These are phyloP conservation scores for Pseudocercospora fuligena DNA, from an alignment of 2,329 filamentous ascomycete genomes.

Conservation along the genomic window DNA sequence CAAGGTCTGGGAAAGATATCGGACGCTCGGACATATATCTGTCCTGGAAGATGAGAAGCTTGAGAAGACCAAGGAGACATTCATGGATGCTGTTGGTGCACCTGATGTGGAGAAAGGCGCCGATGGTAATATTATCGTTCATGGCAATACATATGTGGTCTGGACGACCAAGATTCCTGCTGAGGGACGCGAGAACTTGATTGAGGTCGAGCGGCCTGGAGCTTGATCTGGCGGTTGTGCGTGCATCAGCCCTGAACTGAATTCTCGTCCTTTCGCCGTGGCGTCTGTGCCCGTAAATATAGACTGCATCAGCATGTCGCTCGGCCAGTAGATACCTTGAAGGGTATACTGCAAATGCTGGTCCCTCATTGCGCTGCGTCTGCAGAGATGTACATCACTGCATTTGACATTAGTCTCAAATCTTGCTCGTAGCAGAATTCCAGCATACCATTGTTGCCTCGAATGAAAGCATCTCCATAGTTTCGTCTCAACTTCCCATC, in stretches of 20 bases:
- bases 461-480: constrained; percentile 93
- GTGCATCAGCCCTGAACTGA: not conserved
- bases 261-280: not conserved
- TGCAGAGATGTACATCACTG: constrained; percentile 74
- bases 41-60: constrained; percentile 59
- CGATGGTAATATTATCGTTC: constrained; percentile 65
- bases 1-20: constrained; percentile 66
- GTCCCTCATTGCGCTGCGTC: constrained; percentile 44
- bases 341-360: not conserved
- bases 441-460: constrained; percentile 85
- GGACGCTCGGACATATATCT: constrained; percentile 71
- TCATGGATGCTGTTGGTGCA: constrained; percentile 59
- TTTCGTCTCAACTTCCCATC: constrained; percentile 80
- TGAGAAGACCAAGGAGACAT: constrained; percentile 57
- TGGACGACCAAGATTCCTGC: constrained; percentile 61
- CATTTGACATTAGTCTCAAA: constrained; percentile 16
- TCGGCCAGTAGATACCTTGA: not conserved
- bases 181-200: constrained; percentile 34
- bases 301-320: not conserved
- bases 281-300: not conserved
- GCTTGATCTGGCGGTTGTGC: not conserved
- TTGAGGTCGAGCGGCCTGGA: constrained; percentile 27
- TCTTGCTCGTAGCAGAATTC: not conserved
- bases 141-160: constrained; percentile 66
- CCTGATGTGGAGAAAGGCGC: constrained; percentile 63